Evolutionary conservation across 2,329 filamentous ascomycete genomes (phyloP).

Genomic region (Phoma sp.): DNA sequence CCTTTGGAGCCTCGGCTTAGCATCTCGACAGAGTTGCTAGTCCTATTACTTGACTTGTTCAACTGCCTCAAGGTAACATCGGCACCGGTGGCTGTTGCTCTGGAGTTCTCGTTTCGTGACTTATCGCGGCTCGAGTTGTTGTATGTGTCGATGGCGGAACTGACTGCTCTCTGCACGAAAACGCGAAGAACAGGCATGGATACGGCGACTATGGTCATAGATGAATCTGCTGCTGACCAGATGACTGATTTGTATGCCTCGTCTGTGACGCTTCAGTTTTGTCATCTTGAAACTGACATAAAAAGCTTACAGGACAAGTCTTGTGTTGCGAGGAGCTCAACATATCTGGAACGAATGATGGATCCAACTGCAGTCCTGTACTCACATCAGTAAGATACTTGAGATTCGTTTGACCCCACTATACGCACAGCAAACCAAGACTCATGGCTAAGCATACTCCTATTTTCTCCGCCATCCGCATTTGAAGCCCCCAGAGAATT

Average conservation of each 20-base stretch:
- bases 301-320: conserved; percentile 18
- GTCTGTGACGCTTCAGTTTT: background rate
- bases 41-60: background rate
- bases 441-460: conserved; percentile 20
- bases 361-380: conserved; percentile 16
- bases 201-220: conserved; percentile 1
- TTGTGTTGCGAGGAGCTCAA: conserved; percentile 13
- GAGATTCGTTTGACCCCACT: background rate
- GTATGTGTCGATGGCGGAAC: background rate
- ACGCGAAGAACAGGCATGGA: conserved; percentile 3
- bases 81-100: background rate
- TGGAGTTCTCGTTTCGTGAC: background rate
- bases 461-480: conserved; percentile 19
- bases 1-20: background rate
- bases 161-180: background rate
- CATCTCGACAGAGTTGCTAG: background rate
- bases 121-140: background rate
- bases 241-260: conserved; percentile 3
- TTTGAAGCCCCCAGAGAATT: conserved; percentile 17
- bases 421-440: conserved; percentile 14
- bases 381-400: background rate
- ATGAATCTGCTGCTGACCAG: background rate
- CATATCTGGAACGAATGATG: conserved; percentile 13
- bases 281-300: background rate
- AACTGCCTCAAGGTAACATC: background rate